A percentile compares a stretch with the other conserved stretches of the same genome.
Evolutionary conservation across 2,329 filamentous ascomycete genomes (phyloP).

Genomic region (Herpotrichia juniperi): DNA sequence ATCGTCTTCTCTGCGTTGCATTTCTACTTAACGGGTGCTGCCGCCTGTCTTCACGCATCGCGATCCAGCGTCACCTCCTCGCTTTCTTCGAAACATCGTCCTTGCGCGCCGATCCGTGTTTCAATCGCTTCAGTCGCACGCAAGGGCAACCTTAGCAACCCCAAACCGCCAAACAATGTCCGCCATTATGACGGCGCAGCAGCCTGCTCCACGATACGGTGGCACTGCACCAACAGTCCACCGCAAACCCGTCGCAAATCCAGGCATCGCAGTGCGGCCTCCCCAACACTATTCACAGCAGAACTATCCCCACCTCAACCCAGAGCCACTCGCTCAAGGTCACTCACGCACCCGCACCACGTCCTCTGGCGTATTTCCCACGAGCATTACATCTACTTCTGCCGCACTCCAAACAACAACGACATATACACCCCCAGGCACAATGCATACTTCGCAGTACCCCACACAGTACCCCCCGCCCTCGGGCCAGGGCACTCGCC

Average conservation of each 20-base stretch:
- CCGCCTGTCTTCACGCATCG: not conserved
- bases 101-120: conserved; percentile 20
- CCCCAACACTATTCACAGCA: conserved; percentile 10
- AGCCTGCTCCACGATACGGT: not conserved
- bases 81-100: conserved; percentile 4
- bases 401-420: conserved; percentile 22
- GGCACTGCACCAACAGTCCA: conserved; percentile 14
- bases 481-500: conserved; percentile 47
- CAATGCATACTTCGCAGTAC: conserved; percentile 38
- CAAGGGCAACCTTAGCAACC: conserved; percentile 12
- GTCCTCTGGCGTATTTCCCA: conserved; percentile 44
- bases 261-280: conserved; percentile 38
- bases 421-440: conserved; percentile 24
- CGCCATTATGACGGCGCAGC: not conserved
- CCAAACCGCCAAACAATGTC: not conserved
- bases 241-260: conserved; percentile 42
- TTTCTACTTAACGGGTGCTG: conserved; percentile 6
- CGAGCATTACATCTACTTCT: conserved; percentile 11
- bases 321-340: conserved; percentile 26
- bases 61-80: not conserved
- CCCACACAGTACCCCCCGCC: conserved; percentile 33
- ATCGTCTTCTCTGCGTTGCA: not conserved
- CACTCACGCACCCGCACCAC: conserved; percentile 47
- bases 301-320: conserved; percentile 20
- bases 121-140: conserved; percentile 30